Base-by-base conservation (phyloP, 2,329 filamentous ascomycete species). In the Dothideomycetes sp. region DNA sequence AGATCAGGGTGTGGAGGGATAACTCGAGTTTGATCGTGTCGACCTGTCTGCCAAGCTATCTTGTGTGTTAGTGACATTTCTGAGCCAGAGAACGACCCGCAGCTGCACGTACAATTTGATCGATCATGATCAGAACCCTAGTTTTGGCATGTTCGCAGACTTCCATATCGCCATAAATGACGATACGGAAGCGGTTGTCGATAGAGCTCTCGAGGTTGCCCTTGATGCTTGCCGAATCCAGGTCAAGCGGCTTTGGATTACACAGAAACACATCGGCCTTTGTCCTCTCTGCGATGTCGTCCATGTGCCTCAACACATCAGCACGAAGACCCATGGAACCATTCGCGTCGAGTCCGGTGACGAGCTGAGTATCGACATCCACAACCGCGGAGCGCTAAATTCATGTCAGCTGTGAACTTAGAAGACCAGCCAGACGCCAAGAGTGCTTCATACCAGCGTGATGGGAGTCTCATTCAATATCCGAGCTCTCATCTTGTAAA, bases 141-240 rank as follows among this genome's bases (percentile, higher is more conserved):
- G 89, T 94, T 72, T 98, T 98, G 40, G 91, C 91, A 63, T 96
- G 89, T 62, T 98, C 91, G 19, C 86, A 83, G 49, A 87, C 94
- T 65, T 96, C 79, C 62, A 91, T 81, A 58, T 98, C 91, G 40
- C 91, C 89, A 54, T 91, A 98, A 48, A 98, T 93, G 52, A 86
- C 84, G 45, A 95, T 81, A 56, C 89, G 80, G 69, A 93, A 87
- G 51, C 89, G 79, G 60, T 91, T 84, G 60, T 95, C 88, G 52
- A 80, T 68, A 52, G 85, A 81, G 50, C 84, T 84, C 54, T 91
- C 80, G 54, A 91, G 80, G 29, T 78, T 77, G 54, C 86, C 84
- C 19, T 76, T 75, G 57, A 79, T 78, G 48, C 84, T 86, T 34
- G 83, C 83, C 47, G 81, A 79, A 50, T 93, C 79, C 10, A 84